Base-by-base conservation (phyloP, 2,329 filamentous ascomycete species). In the Coniella lustricola region DNA sequence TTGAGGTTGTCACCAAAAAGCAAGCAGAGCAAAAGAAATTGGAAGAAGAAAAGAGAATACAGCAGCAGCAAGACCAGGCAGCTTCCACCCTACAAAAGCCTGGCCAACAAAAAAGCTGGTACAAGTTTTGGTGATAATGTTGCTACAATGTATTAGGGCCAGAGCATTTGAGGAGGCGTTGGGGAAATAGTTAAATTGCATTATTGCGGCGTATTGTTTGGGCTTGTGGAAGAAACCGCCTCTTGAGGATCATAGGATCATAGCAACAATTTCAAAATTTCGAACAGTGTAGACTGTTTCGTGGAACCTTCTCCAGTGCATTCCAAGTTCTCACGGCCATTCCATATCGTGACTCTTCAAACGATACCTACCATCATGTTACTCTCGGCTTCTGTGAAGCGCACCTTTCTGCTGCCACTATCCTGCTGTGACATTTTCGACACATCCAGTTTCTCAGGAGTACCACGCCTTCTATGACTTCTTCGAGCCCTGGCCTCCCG, bases 1-100 rank as follows among this genome's bases (percentile, higher is more conserved):
- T 95, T 48, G 88, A 95, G 62, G 79, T 93, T 50, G 84, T 91
- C 65, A 82, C 85, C 60, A 74, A 79, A 58, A 82, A 90, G 65
- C 82, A 87, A 60, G 72, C 75, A 4, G 81, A 86, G 64, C 44
- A 73, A 32, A 67, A 66, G 38, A 59, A 62, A 38, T 61, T 67
- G n/a, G 78, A 82, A 62, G 75, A 82, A 59, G 64, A 71, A 55
- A 64, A 69, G 64, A 56, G 59, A 32, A 63, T 62, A 55, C 60
- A 59, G 54, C 54, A 59, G 42, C 51, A 57, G 50, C 34, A 61
- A 47, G 63, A 67, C 51, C 60, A 65, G 32, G 60, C 62, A 38
- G 64, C 64, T 44, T 56, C 57, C 13, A 56, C 56, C 25, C 25
- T 5, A 12, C 56, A 55, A 44, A 48, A 47, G 37, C 52, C 56